Base-by-base conservation (phyloP, 768 basidiomycete species). In the Lactarius trivialis region DNA sequence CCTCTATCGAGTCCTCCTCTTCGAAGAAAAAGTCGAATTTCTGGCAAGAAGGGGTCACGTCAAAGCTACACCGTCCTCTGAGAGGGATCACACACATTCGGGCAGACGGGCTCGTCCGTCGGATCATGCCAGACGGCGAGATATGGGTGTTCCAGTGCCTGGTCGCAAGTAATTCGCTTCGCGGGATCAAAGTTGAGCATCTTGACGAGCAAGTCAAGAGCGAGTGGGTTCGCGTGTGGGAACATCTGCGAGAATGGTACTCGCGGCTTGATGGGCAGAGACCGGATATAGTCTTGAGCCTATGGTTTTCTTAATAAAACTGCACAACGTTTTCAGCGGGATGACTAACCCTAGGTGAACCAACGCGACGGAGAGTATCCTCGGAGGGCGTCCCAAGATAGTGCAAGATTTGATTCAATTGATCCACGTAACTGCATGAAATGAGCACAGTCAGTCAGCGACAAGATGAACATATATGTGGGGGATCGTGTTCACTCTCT, bases 261-360 rank as follows among this genome's bases (percentile, higher is more conserved):
- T 30, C 93, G 85, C 30, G 96, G 93, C 75, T 94, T 94, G 79
- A 96, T 98, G 26, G 97, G 97, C 32, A 99, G 81, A 28, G 94
- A 97, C 56, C 97, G 90, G 70, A 99, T 99, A 72, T 99, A 99
- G 70, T 97, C 93, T 78, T 96, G 94, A 0, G 93, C 93, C 92
- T 94, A 70, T 21, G 34, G 24, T 51, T 63, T 52, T 62, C 28
- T 45, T 19, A 36, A 36, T n/a, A 2, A 36, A 36, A 36, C 36
- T 36, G 41, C 32, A 24, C 2, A 30, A 15, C 11, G 14, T 37
- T 48, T 7, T 19, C 55, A 32, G 2, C 24, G 43, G 28, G 8
- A 43, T 1, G 2, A 78, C 85, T 53, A 70, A 93, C 94, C 63
- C 97, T 82, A 34, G 97, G 96, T 39, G 91, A 93, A 26, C 97